Conservation (phyloP, 1,284 basidiomycete genomes). For the Pseudozyma tsukubaensis region DNA sequence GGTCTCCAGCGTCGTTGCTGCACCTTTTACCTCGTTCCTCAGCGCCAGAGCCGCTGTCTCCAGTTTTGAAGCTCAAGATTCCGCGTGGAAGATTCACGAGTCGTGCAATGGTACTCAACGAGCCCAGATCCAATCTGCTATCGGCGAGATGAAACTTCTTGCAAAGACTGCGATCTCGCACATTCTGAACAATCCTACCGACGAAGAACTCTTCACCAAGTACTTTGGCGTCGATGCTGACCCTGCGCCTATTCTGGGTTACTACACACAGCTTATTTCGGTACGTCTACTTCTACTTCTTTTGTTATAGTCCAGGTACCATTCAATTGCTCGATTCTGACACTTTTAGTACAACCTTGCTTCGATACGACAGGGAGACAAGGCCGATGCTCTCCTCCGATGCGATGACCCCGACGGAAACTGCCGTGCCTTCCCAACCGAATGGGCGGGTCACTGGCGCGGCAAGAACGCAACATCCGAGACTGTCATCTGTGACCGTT, state of each 20-base stretch:
- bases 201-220: slow-evolving; percentile 66
- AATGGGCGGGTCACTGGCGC: slow-evolving; percentile 71
- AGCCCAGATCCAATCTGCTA: slow-evolving; percentile 66
- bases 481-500: slow-evolving; percentile 68
- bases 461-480: slow-evolving; percentile 70
- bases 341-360: too few species aligned
- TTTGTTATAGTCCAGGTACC: too few species aligned
- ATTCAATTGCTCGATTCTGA: too few species aligned
- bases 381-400: slow-evolving; percentile 46
- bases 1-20: background rate
- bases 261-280: slow-evolving; percentile 65
- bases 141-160: slow-evolving; percentile 68
- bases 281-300: slow-evolving; percentile 1
- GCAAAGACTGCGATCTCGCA: slow-evolving; percentile 66
- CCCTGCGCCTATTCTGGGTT: slow-evolving; percentile 61
- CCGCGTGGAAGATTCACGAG: slow-evolving; percentile 69
- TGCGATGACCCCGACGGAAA: slow-evolving; percentile 71
- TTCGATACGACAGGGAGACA: slow-evolving; percentile 31
- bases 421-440: slow-evolving; percentile 62
- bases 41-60: background rate
- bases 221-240: slow-evolving; percentile 69
- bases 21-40: slow-evolving; percentile 12
- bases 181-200: slow-evolving; percentile 66
- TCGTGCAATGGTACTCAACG: slow-evolving; percentile 69
- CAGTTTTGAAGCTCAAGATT: slow-evolving; percentile 2